These are phyloP conservation scores for Chenopodium formosanum DNA, from an alignment of 148 eudicot species.

Conservation along the genomic window DNA sequence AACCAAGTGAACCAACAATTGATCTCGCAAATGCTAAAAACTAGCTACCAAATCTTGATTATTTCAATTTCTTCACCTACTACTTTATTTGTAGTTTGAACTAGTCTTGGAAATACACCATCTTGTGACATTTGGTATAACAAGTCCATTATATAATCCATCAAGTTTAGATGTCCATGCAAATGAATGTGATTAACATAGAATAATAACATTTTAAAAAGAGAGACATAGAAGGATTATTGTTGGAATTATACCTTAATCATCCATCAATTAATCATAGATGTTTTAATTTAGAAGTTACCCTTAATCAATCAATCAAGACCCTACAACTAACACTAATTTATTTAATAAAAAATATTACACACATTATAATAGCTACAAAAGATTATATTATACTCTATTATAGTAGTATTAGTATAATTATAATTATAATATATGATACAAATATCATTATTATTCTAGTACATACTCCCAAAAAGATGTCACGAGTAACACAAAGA, in stretches of 20 bases:
- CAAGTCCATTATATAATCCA: background rate
- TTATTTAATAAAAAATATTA: too few relatives aligned
- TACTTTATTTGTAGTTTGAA: background rate
- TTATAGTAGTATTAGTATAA: too few relatives aligned
- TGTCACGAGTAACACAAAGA: background rate
- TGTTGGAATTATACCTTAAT: background rate
- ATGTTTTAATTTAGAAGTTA: background rate
- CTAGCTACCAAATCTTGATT: too few relatives aligned
- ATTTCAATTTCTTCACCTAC: too few relatives aligned
- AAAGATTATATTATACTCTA: too few relatives aligned
- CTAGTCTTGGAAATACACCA: background rate
- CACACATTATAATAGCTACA: background rate
- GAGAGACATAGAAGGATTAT: too few relatives aligned
- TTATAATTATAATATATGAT: too few relatives aligned
- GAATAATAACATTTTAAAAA: too few relatives aligned
- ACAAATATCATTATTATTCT: too few relatives aligned
- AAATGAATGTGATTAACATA: too few relatives aligned
- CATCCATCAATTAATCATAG: background rate
- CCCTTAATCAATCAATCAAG: background rate
- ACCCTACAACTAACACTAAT: background rate
- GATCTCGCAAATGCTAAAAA: too few relatives aligned
- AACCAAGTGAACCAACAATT: too few relatives aligned
- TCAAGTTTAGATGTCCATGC: background rate
- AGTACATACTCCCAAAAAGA: background rate
- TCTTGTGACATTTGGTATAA: background rate